These are phyloP conservation scores for Vitis labrusca DNA, from an alignment of 164 flowering plant species.

Conservation along the genomic window DNA sequence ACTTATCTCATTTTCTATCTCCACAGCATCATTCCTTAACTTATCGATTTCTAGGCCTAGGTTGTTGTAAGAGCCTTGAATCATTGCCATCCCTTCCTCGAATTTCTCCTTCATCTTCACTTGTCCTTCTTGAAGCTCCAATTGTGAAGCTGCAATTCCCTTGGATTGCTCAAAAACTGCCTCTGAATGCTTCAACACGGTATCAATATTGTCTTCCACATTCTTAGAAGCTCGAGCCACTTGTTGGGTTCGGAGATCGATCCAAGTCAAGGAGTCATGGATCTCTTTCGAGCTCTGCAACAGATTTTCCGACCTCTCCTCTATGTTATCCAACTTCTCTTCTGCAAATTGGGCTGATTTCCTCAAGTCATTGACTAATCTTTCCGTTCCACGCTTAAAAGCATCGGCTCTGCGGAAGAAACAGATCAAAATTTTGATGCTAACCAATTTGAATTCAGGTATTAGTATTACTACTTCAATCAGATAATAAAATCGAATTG, in stretches of 20 bases:
- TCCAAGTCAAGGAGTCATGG: slow-evolving; percentile 47
- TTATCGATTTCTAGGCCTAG: slow-evolving; percentile 53
- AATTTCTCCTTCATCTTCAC: slow-evolving; percentile 50
- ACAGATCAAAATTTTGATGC: slow-evolving; percentile 8
- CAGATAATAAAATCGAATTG: not conserved
- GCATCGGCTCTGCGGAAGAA: slow-evolving; percentile 48
- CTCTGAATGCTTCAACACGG: slow-evolving; percentile 45
- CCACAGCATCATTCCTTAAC: slow-evolving; percentile 46
- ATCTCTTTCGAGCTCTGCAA: slow-evolving; percentile 50
- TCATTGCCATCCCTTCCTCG: slow-evolving; percentile 54
- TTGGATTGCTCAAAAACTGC: slow-evolving; percentile 54
- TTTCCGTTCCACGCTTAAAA: slow-evolving; percentile 69
- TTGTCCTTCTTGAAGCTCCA: slow-evolving; percentile 59
- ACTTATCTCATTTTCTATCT: slow-evolving; percentile 63
- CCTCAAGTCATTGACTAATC: slow-evolving; percentile 70
- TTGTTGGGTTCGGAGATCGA: slow-evolving; percentile 50
- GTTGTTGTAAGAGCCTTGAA: slow-evolving; percentile 51
- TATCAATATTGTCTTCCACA: slow-evolving; percentile 41
- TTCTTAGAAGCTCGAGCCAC: slow-evolving; percentile 46
- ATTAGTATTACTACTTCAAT: not conserved
- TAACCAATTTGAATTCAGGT: not conserved
- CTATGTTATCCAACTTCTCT: slow-evolving; percentile 51
- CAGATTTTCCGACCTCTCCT: slow-evolving; percentile 46
- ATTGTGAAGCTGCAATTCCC: slow-evolving; percentile 59
- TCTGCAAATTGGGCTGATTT: slow-evolving; percentile 63